These are phyloP conservation scores for Cichorium intybus DNA, from an alignment of 140 eudicot species.

Conservation along the genomic window DNA sequence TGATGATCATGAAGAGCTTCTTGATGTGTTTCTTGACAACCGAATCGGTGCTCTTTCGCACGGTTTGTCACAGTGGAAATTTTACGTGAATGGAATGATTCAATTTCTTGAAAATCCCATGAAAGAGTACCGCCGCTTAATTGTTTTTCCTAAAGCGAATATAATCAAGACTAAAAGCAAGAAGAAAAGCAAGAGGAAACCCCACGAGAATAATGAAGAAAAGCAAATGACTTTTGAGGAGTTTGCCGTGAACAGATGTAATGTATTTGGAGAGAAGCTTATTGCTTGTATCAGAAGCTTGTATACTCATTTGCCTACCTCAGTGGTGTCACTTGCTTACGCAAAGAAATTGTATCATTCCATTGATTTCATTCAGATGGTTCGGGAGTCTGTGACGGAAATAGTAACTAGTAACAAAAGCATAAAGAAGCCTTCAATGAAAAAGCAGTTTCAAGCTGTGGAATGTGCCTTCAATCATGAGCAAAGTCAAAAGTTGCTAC, in stretches of 20 bases:
- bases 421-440: background rate
- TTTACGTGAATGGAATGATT: too few species aligned
- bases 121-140: background rate
- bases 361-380: slow-evolving; percentile 25
- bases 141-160: background rate
- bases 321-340: slow-evolving; percentile 12
- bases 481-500: too few species aligned
- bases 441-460: background rate
- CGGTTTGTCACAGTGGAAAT: too few species aligned
- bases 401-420: slow-evolving; percentile 8
- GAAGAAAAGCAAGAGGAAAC: background rate
- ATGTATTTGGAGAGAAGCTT: slow-evolving; percentile 8
- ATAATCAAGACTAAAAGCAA: slow-evolving; percentile 1
- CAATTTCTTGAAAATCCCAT: slow-evolving; percentile 28
- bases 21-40: too few species aligned
- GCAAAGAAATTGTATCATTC: slow-evolving; percentile 24
- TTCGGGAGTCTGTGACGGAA: slow-evolving; percentile 12
- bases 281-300: slow-evolving; percentile 25
- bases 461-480: too few species aligned
- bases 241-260: slow-evolving; percentile 16
- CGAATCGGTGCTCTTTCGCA: too few species aligned
- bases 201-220: slow-evolving; percentile 2
- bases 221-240: slow-evolving; percentile 38
- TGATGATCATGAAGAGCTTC: slow-evolving; percentile 41
- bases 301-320: slow-evolving; percentile 55